Percentiles rank a stretch among this genome's conserved stretches.
These are phyloP conservation scores for Sanghuangporus baumii DNA, from an alignment of 1,284 basidiomycete species.

Conservation along the genomic window DNA sequence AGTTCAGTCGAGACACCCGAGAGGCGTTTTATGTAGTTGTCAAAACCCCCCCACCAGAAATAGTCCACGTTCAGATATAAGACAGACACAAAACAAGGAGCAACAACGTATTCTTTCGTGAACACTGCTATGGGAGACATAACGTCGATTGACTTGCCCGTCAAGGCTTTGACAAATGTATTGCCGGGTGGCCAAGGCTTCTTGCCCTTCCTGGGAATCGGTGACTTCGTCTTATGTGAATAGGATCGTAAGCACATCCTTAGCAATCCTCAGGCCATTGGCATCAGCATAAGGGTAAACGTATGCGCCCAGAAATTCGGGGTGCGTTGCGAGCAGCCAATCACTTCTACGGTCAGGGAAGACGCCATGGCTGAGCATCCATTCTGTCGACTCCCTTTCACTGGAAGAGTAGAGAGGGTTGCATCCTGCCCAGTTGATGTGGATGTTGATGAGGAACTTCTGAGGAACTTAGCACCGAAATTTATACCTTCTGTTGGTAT, in stretches of 20 bases:
- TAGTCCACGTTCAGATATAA: not conserved
- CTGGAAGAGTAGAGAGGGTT: conserved; percentile 42
- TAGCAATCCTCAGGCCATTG: conserved; percentile 52
- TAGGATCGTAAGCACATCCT: conserved; percentile 60
- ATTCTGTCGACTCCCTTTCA: conserved; percentile 43
- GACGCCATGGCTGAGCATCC: conserved; percentile 55
- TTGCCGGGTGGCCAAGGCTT: conserved; percentile 35
- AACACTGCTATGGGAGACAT: conserved; percentile 35
- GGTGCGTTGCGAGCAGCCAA: conserved; percentile 52
- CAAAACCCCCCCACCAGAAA: no score
- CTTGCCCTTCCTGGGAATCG: conserved; percentile 55
- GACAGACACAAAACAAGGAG: no score
- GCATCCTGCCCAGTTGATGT: conserved; percentile 9
- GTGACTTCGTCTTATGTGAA: conserved; percentile 67
- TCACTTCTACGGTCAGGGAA: conserved; percentile 45
- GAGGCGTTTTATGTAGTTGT: conserved; percentile 6
- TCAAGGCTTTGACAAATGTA: conserved; percentile 51
- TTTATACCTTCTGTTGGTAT: no score
- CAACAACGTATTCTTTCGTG: conserved; percentile 1
- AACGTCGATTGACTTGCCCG: conserved; percentile 40
- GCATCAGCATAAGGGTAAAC: conserved; percentile 53
- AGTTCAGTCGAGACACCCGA: not conserved
- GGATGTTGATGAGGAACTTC: not conserved
- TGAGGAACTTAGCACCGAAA: no score
- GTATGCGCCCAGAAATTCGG: conserved; percentile 57